Base-by-base conservation (phyloP, 1,284 basidiomycete genomes). In the Meripilus lineatus region DNA sequence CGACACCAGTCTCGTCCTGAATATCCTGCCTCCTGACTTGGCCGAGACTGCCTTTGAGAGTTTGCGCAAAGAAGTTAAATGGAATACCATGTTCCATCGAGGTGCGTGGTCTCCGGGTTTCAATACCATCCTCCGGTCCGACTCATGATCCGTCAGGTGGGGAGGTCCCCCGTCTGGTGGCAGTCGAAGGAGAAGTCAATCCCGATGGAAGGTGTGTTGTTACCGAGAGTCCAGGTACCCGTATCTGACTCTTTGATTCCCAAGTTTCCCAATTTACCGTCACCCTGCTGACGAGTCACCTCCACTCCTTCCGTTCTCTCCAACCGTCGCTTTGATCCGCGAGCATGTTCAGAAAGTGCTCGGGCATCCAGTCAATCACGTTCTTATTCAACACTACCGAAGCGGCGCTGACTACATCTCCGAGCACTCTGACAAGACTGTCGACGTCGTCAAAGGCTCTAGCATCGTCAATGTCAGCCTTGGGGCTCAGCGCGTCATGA, bases 361-460 rank as follows among this genome's bases (percentile, higher is more conserved):
- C 15, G 47, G 66, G 30, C 81, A 84, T 46, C 79, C 79, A 2
- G 75, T 89, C 10, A 89, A 89, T 56, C 85, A 89, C 50, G 85
- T 83, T 28, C 72, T 89, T 24, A 85, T 89, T 44, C 86, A 89
- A 57, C 71, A 76, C 56, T 89, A 89, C 58, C 81, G 85, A 45
- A 71, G 69, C 13, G 86, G 86, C 7, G 75, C 75, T 25, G 86
- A 89, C 60, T 85, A 83, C 61, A 89, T 89, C 51, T 86, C 83
- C 0, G 86, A 89, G 55, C 86, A 89, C 59, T 83, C 81, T 1
- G 85, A 89, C 62, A 89, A 89, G 66, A 89, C 85, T 4, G 74
- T 89, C 52, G 86, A 89, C 57, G 72, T 89, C 49, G 75, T 83
- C 1, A 73, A 68, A 14, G 80, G 77, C 26, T 82, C 84, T 7